Conservation (phyloP, 2,329 filamentous ascomycete species). For the Alternaria consortialis region DNA sequence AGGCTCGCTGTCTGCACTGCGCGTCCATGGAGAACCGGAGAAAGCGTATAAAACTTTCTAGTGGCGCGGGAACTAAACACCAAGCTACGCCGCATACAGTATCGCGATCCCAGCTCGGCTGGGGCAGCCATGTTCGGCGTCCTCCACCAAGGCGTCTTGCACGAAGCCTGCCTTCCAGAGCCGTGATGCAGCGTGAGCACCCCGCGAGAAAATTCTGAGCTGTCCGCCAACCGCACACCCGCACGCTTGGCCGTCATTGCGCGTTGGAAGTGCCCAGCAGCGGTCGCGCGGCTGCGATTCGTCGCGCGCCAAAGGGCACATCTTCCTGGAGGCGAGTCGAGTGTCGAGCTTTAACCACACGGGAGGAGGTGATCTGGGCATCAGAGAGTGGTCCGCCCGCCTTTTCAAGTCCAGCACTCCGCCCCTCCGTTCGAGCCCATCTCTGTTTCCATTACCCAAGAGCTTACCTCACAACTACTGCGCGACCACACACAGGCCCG, state of each 20-base stretch:
- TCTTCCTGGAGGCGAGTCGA: slow-evolving; percentile 21
- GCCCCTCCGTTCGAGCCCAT: slow-evolving; percentile 42
- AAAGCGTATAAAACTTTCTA: slow-evolving; percentile 25
- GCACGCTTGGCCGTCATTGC: slow-evolving; percentile 32
- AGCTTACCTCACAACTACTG: slow-evolving; percentile 58
- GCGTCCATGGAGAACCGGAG: slow-evolving; percentile 48
- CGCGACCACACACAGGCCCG: slow-evolving; percentile 49
- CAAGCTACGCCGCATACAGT: slow-evolving; percentile 14
- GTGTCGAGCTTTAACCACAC: slow-evolving; percentile 29
- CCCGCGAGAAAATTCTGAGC: slow-evolving; percentile 42
- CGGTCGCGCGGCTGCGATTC: slow-evolving; percentile 33
- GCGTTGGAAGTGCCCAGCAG: slow-evolving; percentile 25
- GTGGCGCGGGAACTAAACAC: slow-evolving; percentile 36
- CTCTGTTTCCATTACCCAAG: slow-evolving; percentile 59
- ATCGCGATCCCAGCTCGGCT: slow-evolving; percentile 30
- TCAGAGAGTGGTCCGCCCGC: slow-evolving; percentile 39
- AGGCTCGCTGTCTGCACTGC: slow-evolving; percentile 1
- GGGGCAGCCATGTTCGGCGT: slow-evolving; percentile 26
- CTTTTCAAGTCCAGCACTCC: slow-evolving; percentile 48
- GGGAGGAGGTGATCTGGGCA: slow-evolving; percentile 28
- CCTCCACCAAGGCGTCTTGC: slow-evolving; percentile 23
- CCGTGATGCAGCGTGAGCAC: slow-evolving; percentile 26
- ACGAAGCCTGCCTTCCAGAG: slow-evolving; percentile 19
- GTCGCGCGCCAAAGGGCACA: slow-evolving; percentile 21
- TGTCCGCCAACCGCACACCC: slow-evolving; percentile 29